Conservation (phyloP, 176 grass and related monocot genomes). For the Oryza glumipatula region DNA sequence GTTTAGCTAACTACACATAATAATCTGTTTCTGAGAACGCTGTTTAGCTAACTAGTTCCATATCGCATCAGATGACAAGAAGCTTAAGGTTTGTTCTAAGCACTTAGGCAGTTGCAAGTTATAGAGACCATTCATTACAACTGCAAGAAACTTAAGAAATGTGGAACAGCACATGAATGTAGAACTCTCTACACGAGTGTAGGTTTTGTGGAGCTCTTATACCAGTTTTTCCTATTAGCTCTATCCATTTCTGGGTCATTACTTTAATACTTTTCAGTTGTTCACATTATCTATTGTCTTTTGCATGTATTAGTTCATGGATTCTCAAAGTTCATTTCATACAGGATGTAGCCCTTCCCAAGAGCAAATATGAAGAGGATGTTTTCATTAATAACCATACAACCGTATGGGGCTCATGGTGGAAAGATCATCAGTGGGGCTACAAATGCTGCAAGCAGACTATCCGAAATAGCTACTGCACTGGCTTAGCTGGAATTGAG, state of each 20-base stretch:
- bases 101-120: not conserved
- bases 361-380: conserved; percentile 97
- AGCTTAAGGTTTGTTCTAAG: not conserved
- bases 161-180: not conserved
- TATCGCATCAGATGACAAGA: not conserved
- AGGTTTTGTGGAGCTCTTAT: conserved; percentile 13
- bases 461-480: conserved; percentile 90
- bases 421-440: conserved; percentile 98
- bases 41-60: not conserved
- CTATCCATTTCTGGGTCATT: not conserved
- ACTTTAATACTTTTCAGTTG: not conserved
- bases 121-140: not conserved
- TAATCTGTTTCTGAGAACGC: not conserved
- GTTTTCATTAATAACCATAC: conserved; percentile 93
- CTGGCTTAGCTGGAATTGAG: conserved; percentile 89
- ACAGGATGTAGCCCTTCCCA: conserved; percentile 81
- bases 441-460: conserved; percentile 90
- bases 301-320: conserved; percentile 26
- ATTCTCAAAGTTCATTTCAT: not conserved
- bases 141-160: not conserved
- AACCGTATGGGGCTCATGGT: conserved; percentile 94
- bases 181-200: not conserved
- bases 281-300: conserved; percentile 4
- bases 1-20: not conserved
- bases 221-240: not conserved